phyloP scores from a whole-genome alignment of 352 stramenopile species.

The Globisporangium cylindrosporum region DNA sequence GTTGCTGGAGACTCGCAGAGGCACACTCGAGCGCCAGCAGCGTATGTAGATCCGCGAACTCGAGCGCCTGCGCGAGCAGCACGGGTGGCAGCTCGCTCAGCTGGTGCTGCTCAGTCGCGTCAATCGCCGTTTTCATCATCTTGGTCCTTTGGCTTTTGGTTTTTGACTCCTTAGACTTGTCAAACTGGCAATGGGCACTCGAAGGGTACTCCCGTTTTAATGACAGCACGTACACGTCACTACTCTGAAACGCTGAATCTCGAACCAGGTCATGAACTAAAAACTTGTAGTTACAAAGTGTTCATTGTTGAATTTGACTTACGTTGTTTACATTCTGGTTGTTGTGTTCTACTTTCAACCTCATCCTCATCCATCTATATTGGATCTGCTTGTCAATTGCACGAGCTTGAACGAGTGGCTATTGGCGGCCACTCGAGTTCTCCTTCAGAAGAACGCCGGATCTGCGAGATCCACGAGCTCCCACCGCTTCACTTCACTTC shows the following conservation, averaged over 20 bases:
- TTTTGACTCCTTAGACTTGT: too few relatives aligned
- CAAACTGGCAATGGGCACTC: background rate
- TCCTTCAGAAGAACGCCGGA: background rate
- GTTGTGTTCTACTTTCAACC: too few relatives aligned
- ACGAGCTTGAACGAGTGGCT: too few relatives aligned
- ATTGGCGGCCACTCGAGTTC: too few relatives aligned
- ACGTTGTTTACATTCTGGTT: too few relatives aligned
- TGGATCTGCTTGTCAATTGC: too few relatives aligned
- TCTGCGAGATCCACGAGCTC: conserved; percentile 2
- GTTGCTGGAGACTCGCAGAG: conserved; percentile 4
- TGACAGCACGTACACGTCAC: background rate
- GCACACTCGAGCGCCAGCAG: conserved; percentile 34
- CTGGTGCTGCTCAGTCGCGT: conserved; percentile 4
- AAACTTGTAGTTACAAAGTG: too few relatives aligned
- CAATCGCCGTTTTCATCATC: background rate
- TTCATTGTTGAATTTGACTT: too few relatives aligned
- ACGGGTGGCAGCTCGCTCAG: conserved; percentile 39
- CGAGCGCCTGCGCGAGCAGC: conserved; percentile 36
- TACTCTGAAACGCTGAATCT: background rate
- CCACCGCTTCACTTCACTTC: conserved; percentile 36
- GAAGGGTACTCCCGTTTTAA: background rate
- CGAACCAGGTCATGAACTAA: too few relatives aligned
- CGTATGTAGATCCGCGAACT: conserved; percentile 33
- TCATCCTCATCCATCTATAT: too few relatives aligned
- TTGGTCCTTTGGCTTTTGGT: background rate